These are phyloP conservation scores for Mycena maculata DNA, from an alignment of 768 basidiomycete genomes.

Conservation along the genomic window DNA sequence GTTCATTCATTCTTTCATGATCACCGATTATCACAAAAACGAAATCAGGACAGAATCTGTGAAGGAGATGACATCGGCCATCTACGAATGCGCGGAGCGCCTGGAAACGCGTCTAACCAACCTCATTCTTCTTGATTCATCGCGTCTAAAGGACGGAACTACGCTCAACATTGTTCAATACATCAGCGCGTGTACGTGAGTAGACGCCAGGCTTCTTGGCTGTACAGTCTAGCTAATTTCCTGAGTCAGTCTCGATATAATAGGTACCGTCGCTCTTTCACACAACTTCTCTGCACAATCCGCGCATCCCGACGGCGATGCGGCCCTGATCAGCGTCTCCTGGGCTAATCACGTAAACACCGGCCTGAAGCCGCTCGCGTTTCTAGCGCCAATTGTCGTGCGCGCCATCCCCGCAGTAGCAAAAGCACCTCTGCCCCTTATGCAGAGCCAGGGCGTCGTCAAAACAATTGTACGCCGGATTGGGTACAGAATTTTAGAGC, in stretches of 20 bases:
- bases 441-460: slow-evolving; percentile 41
- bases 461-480: slow-evolving; percentile 40
- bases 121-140: slow-evolving; percentile 34
- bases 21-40: not conserved
- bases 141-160: slow-evolving; percentile 22
- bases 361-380: slow-evolving; percentile 36
- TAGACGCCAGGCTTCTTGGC: slow-evolving; percentile 4
- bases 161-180: slow-evolving; percentile 39
- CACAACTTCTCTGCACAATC: slow-evolving; percentile 49
- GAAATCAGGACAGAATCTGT: slow-evolving; percentile 44
- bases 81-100: slow-evolving; percentile 45
- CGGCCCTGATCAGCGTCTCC: slow-evolving; percentile 39
- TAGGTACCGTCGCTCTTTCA: slow-evolving; percentile 53
- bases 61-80: slow-evolving; percentile 48
- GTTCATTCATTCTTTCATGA: slow-evolving; percentile 29
- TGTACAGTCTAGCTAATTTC: not conserved
- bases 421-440: slow-evolving; percentile 36
- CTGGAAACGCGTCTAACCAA: slow-evolving; percentile 38
- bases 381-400: slow-evolving; percentile 44
- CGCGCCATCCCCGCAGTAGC: slow-evolving; percentile 43
- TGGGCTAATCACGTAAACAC: slow-evolving; percentile 39
- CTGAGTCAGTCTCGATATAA: slow-evolving; percentile 41
- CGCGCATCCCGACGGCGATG: slow-evolving; percentile 31
- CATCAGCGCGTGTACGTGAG: slow-evolving; percentile 39
- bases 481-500: slow-evolving; percentile 39